Base-by-base conservation (phyloP, 179 eudicot species). In the Beta macrorhiza region DNA sequence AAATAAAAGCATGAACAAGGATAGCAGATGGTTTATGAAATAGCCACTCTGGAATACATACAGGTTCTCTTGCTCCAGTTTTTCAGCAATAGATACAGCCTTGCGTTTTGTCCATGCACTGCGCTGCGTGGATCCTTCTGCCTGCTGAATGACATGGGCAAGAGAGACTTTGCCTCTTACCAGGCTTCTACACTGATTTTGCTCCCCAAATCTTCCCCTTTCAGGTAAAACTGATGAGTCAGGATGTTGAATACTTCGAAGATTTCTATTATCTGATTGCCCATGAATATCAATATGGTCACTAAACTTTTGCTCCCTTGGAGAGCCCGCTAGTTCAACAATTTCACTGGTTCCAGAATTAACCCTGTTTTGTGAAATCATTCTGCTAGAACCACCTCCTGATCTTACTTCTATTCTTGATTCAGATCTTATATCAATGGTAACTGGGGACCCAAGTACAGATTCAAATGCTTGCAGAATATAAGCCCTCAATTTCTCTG, bases 31-130 rank as follows among this genome's bases (percentile, higher is more conserved):
- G 47, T 19, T 20, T 25, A 44, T 37, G 10, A 64, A 87, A 76
- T 64, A 63, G 78, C 16, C 32, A 67, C 10, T 42, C n/a, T 8
- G 51, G 42, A 64, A 82, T 32, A 87, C 99, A 11, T 91, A 95
- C 98, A 95, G 84, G 84, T 95, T 95, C 76, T 95, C 95, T 90
- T 95, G 97, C 85, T 93, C 98, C 52, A 95, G 95, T 86, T 93
- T 92, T 80, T 95, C 98, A 84, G 98, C 98, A 84, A 93, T 93
- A 51, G 99, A 91, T 69, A 90, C 88, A 25, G 95, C 98, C 87
- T 91, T 92, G 84, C 90, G 89, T 83, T 88, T 90, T 32, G 97
- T 90, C 99, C 98, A 95, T 78, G 91, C 90, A 89, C 82, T 82
- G 78, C 84, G 89, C 37, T 89, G 91, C 29, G 87, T 17, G 78